phyloP scores from a whole-genome alignment of 371 early-diverging fungal genomes.

The Mortierella sp. region DNA sequence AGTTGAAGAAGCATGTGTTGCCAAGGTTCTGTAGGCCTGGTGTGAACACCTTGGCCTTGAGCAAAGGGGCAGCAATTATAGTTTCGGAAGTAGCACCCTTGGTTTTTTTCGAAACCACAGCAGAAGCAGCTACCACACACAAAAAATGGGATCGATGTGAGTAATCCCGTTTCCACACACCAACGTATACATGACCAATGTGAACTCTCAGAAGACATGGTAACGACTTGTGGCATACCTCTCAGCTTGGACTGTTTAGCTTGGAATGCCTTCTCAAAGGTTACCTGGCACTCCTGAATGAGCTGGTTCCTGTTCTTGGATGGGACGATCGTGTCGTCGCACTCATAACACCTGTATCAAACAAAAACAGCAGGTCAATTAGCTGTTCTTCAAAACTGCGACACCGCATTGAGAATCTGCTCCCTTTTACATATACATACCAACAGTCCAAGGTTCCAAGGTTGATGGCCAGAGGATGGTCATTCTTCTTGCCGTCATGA shows the following conservation, averaged over 20 bases:
- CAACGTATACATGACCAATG: not conserved
- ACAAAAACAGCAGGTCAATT: not conserved
- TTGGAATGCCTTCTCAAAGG: conserved; percentile 23
- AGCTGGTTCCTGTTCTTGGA: conserved; percentile 45
- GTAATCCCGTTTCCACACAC: too few relatives aligned
- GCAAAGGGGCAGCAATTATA: not conserved
- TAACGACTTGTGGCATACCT: conserved; percentile 4
- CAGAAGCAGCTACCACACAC: conserved; percentile 8
- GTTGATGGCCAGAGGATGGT: conserved; percentile 51
- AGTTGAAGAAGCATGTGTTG: conserved; percentile 95
- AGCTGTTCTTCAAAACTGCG: too few relatives aligned
- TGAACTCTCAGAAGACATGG: not conserved
- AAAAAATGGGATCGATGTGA: not conserved
- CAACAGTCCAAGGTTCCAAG: conserved; percentile 43
- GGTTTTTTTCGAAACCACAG: conserved; percentile 35
- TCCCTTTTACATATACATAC: conserved; percentile 13
- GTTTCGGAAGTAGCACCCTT: conserved; percentile 16
- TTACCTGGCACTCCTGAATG: conserved; percentile 37
- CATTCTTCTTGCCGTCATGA: conserved; percentile 19
- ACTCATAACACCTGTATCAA: conserved; percentile 50
- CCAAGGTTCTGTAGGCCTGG: conserved; percentile 87
- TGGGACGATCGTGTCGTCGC: conserved; percentile 37
- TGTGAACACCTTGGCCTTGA: conserved; percentile 60
- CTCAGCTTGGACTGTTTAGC: conserved; percentile 34
- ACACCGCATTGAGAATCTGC: not conserved